Conservation (phyloP, 768 basidiomycete species). For the Termitomyces sp. region DNA sequence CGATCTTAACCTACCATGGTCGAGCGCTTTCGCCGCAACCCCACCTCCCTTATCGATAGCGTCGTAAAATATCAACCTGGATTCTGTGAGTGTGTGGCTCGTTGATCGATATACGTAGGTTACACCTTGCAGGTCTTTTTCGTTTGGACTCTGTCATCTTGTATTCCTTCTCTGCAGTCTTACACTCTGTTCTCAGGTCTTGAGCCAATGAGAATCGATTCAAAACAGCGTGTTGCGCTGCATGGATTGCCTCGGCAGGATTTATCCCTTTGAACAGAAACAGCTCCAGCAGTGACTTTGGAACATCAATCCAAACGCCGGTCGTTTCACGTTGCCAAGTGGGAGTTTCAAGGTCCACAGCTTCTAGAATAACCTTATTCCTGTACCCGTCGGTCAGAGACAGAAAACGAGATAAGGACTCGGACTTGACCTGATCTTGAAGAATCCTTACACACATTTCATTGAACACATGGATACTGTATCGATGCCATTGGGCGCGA, state of each 20-base stretch:
- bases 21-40: constrained; percentile 76
- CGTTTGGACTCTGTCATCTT: constrained; percentile 45
- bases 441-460: constrained; percentile 49
- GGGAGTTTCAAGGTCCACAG: constrained; percentile 74
- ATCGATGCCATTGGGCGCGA: neutral
- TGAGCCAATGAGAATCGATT: constrained; percentile 69
- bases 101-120: neutral
- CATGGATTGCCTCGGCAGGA: constrained; percentile 79
- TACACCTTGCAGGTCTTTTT: constrained; percentile 68
- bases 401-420: neutral
- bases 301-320: constrained; percentile 80
- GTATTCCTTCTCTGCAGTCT: constrained; percentile 73
- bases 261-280: constrained; percentile 55
- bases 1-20: constrained; percentile 51
- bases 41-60: constrained; percentile 66
- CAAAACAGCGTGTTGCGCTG: constrained; percentile 80
- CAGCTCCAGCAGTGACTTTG: constrained; percentile 46
- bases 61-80: constrained; percentile 82
- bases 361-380: constrained; percentile 64
- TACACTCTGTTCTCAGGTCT: constrained; percentile 83
- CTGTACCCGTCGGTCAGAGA: constrained; percentile 29
- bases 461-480: neutral
- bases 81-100: neutral
- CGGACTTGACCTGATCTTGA: constrained; percentile 62
- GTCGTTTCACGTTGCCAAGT: constrained; percentile 72